Evolutionary conservation across 192 early-diverging fungal species (phyloP).

Genomic region (Phlyctochytrium planicorne): DNA sequence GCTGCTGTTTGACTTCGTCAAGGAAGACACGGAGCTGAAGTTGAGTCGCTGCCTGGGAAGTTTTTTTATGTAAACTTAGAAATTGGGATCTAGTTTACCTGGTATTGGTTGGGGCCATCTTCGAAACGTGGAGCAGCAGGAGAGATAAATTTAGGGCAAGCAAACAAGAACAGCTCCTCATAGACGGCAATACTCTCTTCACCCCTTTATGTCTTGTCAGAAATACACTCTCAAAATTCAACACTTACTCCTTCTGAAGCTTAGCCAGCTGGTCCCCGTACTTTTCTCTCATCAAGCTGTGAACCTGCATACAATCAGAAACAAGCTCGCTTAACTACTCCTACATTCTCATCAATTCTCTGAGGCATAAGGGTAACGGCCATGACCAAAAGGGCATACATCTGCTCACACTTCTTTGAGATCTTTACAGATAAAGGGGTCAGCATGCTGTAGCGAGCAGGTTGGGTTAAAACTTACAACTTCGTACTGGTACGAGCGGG

Average conservation of each 20-base stretch:
- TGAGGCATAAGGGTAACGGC: slow-evolving; percentile 90
- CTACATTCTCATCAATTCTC: slow-evolving; percentile 83
- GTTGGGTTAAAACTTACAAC: slow-evolving; percentile 53
- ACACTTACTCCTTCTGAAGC: slow-evolving; percentile 72
- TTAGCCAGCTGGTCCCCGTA: slow-evolving; percentile 87
- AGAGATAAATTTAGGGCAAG: slow-evolving; percentile 95
- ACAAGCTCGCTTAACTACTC: slow-evolving; percentile 4
- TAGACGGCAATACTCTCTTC: slow-evolving; percentile 80
- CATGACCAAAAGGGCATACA: slow-evolving; percentile 90
- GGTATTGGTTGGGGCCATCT: slow-evolving; percentile 43
- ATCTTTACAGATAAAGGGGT: slow-evolving; percentile 41
- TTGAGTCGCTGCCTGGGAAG: slow-evolving; percentile 58
- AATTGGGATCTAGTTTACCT: slow-evolving; percentile 19
- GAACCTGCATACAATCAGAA: slow-evolving; percentile 47
- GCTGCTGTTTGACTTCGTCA: slow-evolving; percentile 81
- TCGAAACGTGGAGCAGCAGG: slow-evolving; percentile 86
- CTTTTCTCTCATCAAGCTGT: slow-evolving; percentile 85
- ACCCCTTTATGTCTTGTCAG: slow-evolving; percentile 38
- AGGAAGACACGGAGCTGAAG: slow-evolving; percentile 88
- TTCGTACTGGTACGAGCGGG: slow-evolving; percentile 87
- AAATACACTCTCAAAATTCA: background rate
- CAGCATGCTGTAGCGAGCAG: slow-evolving; percentile 5
- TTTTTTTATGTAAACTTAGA: slow-evolving; percentile 7
- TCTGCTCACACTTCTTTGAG: slow-evolving; percentile 92
- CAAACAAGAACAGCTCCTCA: slow-evolving; percentile 86